Conservation (phyloP, 1,284 basidiomycete species). For the Tilletia walkeri region DNA sequence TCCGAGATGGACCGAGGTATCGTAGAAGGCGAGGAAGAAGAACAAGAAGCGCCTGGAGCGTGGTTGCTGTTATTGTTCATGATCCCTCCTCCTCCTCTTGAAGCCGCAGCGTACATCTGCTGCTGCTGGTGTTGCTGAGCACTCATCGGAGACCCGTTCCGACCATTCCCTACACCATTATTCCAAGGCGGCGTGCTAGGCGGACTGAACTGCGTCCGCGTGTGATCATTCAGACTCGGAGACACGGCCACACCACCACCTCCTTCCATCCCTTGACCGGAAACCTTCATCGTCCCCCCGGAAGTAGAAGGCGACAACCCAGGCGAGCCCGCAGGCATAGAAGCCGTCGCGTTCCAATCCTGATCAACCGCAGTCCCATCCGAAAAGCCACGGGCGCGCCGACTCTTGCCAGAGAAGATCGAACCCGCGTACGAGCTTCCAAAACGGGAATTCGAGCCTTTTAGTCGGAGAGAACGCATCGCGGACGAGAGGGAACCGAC, state of each 20-base stretch:
- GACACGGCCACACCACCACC: no score
- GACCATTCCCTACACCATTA: neutral
- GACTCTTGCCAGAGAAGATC: slow-evolving; percentile 15
- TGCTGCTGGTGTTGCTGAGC: neutral
- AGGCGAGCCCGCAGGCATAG: slow-evolving; percentile 5
- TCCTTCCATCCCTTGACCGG: no score
- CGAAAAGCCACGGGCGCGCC: slow-evolving; percentile 3
- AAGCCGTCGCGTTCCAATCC: neutral
- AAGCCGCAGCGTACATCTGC: neutral
- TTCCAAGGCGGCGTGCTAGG: neutral
- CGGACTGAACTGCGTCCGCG: slow-evolving; percentile 11
- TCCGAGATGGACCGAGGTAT: slow-evolving; percentile 10
- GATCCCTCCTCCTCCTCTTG: no score
- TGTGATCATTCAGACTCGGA: neutral
- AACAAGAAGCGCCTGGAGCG: no score
- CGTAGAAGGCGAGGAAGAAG: neutral
- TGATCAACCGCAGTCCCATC: neutral
- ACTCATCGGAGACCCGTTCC: no score
- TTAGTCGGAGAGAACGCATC: neutral
- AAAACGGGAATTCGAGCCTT: neutral
- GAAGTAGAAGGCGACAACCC: neutral
- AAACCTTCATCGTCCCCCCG: neutral
- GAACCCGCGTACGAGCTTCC: slow-evolving; percentile 12
- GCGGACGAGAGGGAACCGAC: slow-evolving; percentile 21
- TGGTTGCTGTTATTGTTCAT: no score